Conservation (phyloP, 2,329 filamentous ascomycete species). For the Alternaria sp. region DNA sequence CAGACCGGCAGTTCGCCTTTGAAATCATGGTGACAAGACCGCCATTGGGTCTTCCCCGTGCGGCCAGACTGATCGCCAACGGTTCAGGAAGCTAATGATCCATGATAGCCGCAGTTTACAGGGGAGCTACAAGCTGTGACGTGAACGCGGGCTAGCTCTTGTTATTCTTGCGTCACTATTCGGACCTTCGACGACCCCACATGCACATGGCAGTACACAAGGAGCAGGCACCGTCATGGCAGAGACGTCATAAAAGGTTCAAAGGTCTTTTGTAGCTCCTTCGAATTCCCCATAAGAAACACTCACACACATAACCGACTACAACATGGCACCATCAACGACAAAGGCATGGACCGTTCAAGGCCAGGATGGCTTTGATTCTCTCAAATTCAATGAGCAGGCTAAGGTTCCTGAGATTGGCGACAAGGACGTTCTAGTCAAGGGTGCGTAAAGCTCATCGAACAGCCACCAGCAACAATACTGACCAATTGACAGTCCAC, state of each 20-base stretch:
- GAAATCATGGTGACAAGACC: not conserved
- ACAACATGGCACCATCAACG: slow-evolving; percentile 50
- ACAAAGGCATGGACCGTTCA: slow-evolving; percentile 64
- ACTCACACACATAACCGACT: not conserved
- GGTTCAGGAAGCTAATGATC: not conserved
- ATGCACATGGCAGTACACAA: slow-evolving; percentile 20
- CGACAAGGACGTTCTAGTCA: slow-evolving; percentile 75
- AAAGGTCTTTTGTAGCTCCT: not conserved
- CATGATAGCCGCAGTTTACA: slow-evolving; percentile 5
- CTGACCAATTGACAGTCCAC: slow-evolving; percentile 47
- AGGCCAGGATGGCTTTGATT: slow-evolving; percentile 64
- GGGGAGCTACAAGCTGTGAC: slow-evolving; percentile 5
- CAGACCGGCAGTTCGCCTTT: not conserved
- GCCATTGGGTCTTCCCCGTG: not conserved
- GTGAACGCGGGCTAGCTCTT: slow-evolving; percentile 7
- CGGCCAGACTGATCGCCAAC: slow-evolving; percentile 2
- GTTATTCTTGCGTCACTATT: slow-evolving; percentile 31
- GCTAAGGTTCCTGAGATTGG: slow-evolving; percentile 65
- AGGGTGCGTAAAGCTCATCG: slow-evolving; percentile 49
- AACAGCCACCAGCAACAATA: not conserved
- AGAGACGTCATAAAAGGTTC: not conserved
- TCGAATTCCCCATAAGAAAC: not conserved
- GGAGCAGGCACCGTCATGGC: slow-evolving; percentile 7
- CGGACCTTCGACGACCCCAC: slow-evolving; percentile 20
- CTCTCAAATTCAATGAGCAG: slow-evolving; percentile 62